Conservation (phyloP, 768 basidiomycete genomes). For the Leccinum uliginosum region DNA sequence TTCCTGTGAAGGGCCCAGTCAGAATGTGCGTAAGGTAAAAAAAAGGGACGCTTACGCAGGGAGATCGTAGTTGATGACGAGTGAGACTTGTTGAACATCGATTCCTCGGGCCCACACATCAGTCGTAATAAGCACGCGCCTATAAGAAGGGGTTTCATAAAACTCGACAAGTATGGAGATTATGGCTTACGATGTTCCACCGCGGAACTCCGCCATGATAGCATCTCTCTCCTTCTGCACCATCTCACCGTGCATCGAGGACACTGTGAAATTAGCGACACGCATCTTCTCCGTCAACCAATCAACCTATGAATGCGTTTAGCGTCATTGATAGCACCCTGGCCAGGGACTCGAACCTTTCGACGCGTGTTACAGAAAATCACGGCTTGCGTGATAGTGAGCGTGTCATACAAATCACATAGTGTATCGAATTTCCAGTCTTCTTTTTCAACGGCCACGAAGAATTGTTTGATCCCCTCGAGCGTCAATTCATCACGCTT, state of each 20-base stretch:
- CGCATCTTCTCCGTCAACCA: conserved; percentile 99
- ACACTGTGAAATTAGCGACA: conserved; percentile 97
- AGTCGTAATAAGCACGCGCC: conserved; percentile 91
- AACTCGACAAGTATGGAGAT: neutral
- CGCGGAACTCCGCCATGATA: conserved; percentile 95
- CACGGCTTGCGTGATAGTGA: conserved; percentile 98
- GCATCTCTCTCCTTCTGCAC: conserved; percentile 92
- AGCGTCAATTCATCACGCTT: conserved; percentile 99
- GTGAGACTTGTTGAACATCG: conserved; percentile 95
- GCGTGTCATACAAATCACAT: conserved; percentile 95
- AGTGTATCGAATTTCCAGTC: conserved; percentile 99
- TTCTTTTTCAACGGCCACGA: conserved; percentile 98
- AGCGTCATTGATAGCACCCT: neutral
- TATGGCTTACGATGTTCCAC: conserved; percentile 75
- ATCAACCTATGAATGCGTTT: conserved; percentile 60
- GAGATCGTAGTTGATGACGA: conserved; percentile 96
- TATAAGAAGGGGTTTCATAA: conserved; percentile 27
- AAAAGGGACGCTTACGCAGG: conserved; percentile 61
- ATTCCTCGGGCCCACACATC: conserved; percentile 98
- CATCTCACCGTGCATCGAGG: conserved; percentile 96
- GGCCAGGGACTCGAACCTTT: conserved; percentile 56
- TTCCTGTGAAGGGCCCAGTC: conserved; percentile 46
- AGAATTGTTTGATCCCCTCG: conserved; percentile 95
- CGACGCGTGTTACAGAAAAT: conserved; percentile 98
- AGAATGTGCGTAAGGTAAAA: conserved; percentile 8